Conservation (phyloP, 2,329 filamentous ascomycete species). For the Karstenula rhodostoma region DNA sequence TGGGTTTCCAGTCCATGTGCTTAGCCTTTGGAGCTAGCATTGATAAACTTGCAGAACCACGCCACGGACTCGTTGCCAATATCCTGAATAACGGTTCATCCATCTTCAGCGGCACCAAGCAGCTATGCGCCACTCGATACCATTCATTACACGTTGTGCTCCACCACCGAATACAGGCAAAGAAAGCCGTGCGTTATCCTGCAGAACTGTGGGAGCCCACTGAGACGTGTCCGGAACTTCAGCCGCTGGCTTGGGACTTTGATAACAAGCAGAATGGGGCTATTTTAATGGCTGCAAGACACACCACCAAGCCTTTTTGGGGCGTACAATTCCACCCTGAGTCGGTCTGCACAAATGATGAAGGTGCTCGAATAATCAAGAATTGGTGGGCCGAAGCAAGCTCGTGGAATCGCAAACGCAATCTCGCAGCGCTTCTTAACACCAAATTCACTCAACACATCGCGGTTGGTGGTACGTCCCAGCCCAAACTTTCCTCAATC, state of each 20-base stretch:
- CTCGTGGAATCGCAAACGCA: conserved; percentile 57
- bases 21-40: conserved; percentile 73
- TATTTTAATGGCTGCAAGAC: conserved; percentile 81
- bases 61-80: conserved; percentile 81
- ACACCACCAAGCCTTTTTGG: conserved; percentile 77
- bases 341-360: conserved; percentile 79
- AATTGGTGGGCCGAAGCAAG: conserved; percentile 78
- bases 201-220: conserved; percentile 51
- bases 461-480: neutral
- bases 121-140: conserved; percentile 78
- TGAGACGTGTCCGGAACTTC: conserved; percentile 45
- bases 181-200: conserved; percentile 47
- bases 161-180: conserved; percentile 38
- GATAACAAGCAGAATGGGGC: conserved; percentile 57
- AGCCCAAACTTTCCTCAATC: conserved; percentile 20
- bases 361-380: conserved; percentile 69
- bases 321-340: conserved; percentile 92
- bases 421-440: conserved; percentile 19
- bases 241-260: conserved; percentile 60
- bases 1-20: conserved; percentile 86
- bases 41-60: conserved; percentile 71
- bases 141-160: conserved; percentile 67
- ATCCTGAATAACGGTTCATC: conserved; percentile 69
- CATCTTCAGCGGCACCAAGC: conserved; percentile 69
- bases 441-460: conserved; percentile 12